Conservation (phyloP, 139 green algal genomes). For the Limnomonas spitsbergensis region DNA sequence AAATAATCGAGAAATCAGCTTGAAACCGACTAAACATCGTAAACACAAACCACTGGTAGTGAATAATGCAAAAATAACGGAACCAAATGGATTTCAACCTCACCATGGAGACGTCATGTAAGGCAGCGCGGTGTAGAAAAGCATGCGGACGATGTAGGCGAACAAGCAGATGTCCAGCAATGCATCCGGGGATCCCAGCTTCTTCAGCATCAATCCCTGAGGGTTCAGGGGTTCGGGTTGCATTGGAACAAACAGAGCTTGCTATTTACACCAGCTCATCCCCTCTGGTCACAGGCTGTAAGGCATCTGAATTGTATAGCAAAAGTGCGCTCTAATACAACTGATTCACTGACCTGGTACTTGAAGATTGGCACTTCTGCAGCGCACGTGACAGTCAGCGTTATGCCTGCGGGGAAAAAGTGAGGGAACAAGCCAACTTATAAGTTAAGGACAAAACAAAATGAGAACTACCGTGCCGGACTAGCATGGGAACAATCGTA, state of each 20-base stretch:
- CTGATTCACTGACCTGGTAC: constrained; percentile 2
- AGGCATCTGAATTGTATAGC: neutral
- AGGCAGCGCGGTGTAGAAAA: neutral
- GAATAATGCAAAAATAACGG: too few relatives aligned
- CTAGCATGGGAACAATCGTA: too few relatives aligned
- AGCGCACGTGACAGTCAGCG: constrained; percentile 13
- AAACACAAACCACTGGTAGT: too few relatives aligned
- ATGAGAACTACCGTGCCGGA: too few relatives aligned
- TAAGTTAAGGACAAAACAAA: too few relatives aligned
- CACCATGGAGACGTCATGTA: neutral
- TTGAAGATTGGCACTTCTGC: constrained; percentile 14
- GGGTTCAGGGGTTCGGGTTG: neutral
- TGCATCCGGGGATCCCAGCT: neutral
- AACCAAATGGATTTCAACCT: too few relatives aligned
- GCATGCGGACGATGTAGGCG: neutral
- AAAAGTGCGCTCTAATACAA: too few relatives aligned
- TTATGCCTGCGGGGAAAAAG: constrained; percentile 10
- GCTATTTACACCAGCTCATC: neutral
- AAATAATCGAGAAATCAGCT: too few relatives aligned
- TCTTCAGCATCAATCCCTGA: neutral
- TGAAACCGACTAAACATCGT: too few relatives aligned
- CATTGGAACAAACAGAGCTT: neutral
- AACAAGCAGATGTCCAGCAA: constrained; percentile 26
- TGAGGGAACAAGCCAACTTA: too few relatives aligned
- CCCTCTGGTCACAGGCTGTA: neutral